These are phyloP conservation scores for Penicillium fimorum DNA, from an alignment of 495 filamentous ascomycete genomes.

Conservation along the genomic window DNA sequence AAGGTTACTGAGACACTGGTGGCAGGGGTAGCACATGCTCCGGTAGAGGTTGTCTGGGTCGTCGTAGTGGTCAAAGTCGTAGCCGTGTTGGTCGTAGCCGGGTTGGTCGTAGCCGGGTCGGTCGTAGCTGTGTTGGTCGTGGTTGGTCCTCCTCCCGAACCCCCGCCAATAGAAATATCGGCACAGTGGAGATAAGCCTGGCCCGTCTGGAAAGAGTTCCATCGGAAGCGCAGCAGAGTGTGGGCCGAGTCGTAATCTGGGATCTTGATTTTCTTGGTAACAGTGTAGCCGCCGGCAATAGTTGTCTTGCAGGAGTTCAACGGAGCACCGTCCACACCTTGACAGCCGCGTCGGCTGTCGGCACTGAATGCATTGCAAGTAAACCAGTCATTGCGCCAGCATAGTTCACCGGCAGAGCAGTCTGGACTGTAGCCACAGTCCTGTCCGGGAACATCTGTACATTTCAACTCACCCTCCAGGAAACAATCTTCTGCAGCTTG, in stretches of 20 bases:
- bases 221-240: constrained; percentile 53
- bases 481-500: constrained; percentile 56
- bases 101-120: neutral
- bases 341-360: constrained; percentile 38
- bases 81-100: constrained; percentile 3
- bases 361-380: constrained; percentile 48
- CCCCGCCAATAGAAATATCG: constrained; percentile 46
- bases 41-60: neutral
- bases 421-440: constrained; percentile 52
- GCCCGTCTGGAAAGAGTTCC: constrained; percentile 57
- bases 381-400: constrained; percentile 58
- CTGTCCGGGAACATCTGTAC: constrained; percentile 54
- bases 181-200: constrained; percentile 57
- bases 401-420: constrained; percentile 44
- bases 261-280: constrained; percentile 54
- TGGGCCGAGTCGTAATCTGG: constrained; percentile 46
- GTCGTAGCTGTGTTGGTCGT: constrained; percentile 1
- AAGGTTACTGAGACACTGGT: constrained; percentile 8
- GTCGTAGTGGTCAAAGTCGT: neutral
- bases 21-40: constrained; percentile 7
- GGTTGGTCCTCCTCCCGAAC: constrained; percentile 2
- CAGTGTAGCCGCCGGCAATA: constrained; percentile 54
- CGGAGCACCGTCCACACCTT: constrained; percentile 50
- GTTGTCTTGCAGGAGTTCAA: constrained; percentile 49
- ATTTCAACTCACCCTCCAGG: constrained; percentile 45